Conservation (phyloP, 1,284 basidiomycete genomes). For the Fomitopsis schrenkii region DNA sequence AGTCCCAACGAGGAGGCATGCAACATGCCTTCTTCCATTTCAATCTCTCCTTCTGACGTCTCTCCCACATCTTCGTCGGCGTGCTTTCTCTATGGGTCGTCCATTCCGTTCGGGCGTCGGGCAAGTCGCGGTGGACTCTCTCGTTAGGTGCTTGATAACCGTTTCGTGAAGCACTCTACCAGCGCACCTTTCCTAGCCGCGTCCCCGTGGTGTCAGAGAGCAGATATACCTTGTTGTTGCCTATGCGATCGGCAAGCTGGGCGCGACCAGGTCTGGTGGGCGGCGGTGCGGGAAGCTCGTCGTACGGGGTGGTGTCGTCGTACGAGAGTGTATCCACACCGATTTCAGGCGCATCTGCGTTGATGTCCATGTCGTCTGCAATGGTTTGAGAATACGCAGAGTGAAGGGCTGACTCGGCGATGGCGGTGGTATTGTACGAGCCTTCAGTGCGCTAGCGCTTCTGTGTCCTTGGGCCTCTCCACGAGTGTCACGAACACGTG, state of each 20-base stretch:
- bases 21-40: slow-evolving; percentile 39
- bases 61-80: slow-evolving; percentile 31
- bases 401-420: background rate
- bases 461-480: background rate
- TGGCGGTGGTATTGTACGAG: background rate
- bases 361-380: slow-evolving; percentile 33
- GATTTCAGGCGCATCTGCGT: slow-evolving; percentile 17
- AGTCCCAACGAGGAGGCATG: background rate
- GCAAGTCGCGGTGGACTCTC: slow-evolving; percentile 31
- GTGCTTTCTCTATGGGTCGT: slow-evolving; percentile 52
- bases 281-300: slow-evolving; percentile 35
- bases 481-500: background rate
- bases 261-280: slow-evolving; percentile 17
- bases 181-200: slow-evolving; percentile 68
- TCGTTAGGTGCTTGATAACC: slow-evolving; percentile 41
- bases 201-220: slow-evolving; percentile 55
- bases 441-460: no score
- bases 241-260: slow-evolving; percentile 59
- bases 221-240: slow-evolving; percentile 64
- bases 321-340: slow-evolving; percentile 30
- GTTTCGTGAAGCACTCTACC: slow-evolving; percentile 32
- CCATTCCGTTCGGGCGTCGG: slow-evolving; percentile 12
- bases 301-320: slow-evolving; percentile 48
- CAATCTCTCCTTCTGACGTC: slow-evolving; percentile 38
- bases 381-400: background rate